Evolutionary conservation across 2,329 filamentous ascomycete species (phyloP), one percentile per base, ranked within the genome.

Genomic region (Lachnellula arida): DNA sequence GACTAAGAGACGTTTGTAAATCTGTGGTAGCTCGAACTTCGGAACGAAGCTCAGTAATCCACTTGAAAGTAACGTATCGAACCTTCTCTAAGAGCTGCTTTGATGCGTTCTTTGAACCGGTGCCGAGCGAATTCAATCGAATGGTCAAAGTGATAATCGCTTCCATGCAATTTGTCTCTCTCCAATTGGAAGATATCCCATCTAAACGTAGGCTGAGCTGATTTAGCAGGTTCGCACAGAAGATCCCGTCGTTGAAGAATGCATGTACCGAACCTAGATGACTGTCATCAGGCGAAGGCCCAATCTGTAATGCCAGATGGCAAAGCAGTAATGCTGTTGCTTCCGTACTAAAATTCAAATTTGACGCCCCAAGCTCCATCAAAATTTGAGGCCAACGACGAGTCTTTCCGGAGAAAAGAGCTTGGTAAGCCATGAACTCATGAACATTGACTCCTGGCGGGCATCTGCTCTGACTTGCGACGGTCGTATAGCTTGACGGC

Each of bases 321-420:
- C 71, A 70, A 1, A 89, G 65, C 0, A 87, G 60, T 0, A 71
- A 56, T 32, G 74, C 73, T 0, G 80, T 80, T 0, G 76, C 73
- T 32, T 81, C 75, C 0, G 75, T 76, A 32, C 79, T 81, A 58
- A 88, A 81, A 58, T 87, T 87, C 3, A 90, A 51, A 56, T 78
- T 79, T 0, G 77, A 74, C 1, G 77, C 75, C 0, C 74, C 78
- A 3, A 84, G 63, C 58, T 84, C 79, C 0, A 74, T 57, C 0
- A 82, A 61, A 0, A 84, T 70, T 2, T 73, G 71, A 1, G 72
- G 65, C 78, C 80, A 81, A 5, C 79, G 72, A 1, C 74, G 65
- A 44, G 68, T 55, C 15, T 69, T 74, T 0, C 78, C 78, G 2
- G 71, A 67, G 2, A 78, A 68, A 0, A 84, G 62, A 5, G 58